phyloP scores from a whole-genome alignment of 2,329 filamentous ascomycete genomes.

The Moelleriella libera region DNA sequence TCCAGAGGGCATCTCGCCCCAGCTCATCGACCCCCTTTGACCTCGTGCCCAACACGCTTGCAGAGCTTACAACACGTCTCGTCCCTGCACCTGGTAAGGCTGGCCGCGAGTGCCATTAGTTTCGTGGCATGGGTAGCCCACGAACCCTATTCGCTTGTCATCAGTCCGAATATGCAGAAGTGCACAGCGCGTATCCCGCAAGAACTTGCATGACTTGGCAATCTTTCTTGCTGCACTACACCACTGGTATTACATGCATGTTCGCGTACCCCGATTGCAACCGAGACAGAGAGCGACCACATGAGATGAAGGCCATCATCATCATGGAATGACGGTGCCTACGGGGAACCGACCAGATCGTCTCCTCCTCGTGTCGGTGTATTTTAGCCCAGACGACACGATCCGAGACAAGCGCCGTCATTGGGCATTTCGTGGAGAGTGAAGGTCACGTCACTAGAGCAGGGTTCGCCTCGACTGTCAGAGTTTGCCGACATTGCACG shows the following conservation, averaged over 20 bases:
- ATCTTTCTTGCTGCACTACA: not conserved
- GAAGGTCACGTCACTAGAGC: too few species aligned
- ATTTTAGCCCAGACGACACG: not conserved
- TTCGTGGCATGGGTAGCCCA: not conserved
- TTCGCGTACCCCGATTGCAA: not conserved
- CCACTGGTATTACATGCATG: not conserved
- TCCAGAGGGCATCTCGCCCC: not conserved
- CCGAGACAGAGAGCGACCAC: not conserved
- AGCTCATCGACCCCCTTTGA: too few species aligned
- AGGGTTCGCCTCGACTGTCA: too few species aligned
- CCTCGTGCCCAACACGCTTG: not conserved
- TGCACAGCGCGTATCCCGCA: not conserved
- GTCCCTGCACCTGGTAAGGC: not conserved
- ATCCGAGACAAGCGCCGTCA: not conserved
- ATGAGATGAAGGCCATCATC: not conserved
- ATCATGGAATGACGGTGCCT: not conserved
- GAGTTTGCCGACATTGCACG: too few species aligned
- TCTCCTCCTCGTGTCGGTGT: not conserved
- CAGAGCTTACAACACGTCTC: not conserved
- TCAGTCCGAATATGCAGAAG: not conserved
- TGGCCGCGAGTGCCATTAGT: not conserved
- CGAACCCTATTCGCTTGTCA: not conserved
- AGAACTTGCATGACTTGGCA: not conserved
- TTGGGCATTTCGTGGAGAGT: not conserved
- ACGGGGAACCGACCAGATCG: not conserved